Evolutionary conservation across 768 basidiomycete species (phyloP).

Genomic region (Clavaria fumosa): DNA sequence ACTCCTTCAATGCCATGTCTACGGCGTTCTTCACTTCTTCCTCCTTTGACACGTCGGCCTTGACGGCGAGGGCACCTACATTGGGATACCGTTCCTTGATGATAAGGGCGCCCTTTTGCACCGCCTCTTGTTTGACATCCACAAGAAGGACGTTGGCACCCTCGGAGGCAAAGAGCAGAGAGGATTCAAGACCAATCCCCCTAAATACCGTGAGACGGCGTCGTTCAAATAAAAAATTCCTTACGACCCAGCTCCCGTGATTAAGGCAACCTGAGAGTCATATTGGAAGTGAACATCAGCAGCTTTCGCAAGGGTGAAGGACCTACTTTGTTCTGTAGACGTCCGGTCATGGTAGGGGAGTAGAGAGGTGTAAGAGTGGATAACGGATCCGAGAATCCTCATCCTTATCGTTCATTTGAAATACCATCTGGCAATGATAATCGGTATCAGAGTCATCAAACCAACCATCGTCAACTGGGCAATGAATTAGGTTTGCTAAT

Average conservation of each 20-base stretch:
- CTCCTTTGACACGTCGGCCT: constrained; percentile 84
- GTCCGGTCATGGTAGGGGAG: constrained; percentile 62
- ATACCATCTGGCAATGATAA: too few relatives aligned
- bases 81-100: constrained; percentile 56
- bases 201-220: constrained; percentile 27
- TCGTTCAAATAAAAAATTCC: constrained; percentile 16
- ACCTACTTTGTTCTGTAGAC: constrained; percentile 50
- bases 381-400: too few relatives aligned
- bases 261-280: constrained; percentile 37
- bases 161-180: constrained; percentile 89
- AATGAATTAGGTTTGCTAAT: too few relatives aligned
- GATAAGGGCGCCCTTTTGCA: constrained; percentile 45
- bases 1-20: constrained; percentile 61
- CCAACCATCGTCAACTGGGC: too few relatives aligned
- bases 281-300: constrained; percentile 5
- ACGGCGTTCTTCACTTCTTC: constrained; percentile 71
- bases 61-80: constrained; percentile 50
- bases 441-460: too few relatives aligned
- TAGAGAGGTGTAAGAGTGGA: too few relatives aligned
- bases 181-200: constrained; percentile 91
- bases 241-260: constrained; percentile 85
- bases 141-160: constrained; percentile 83
- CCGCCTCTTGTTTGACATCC: constrained; percentile 72
- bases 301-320: constrained; percentile 2
- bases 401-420: too few relatives aligned